phyloP scores from a whole-genome alignment of 805 yeast species.

The Candida schatavii region DNA sequence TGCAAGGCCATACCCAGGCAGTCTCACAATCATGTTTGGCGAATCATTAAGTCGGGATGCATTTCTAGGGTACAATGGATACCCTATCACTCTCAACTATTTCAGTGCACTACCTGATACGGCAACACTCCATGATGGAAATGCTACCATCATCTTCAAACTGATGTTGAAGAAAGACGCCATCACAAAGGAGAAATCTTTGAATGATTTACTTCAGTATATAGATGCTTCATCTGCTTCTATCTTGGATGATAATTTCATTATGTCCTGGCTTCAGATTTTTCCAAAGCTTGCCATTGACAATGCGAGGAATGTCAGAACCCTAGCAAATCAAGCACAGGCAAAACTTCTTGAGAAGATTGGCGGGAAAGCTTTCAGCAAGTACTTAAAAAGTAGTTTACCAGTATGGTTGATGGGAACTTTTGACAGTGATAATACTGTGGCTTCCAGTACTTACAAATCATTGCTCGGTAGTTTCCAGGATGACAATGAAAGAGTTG shows the following conservation, averaged over 20 bases:
- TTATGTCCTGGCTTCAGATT: conserved; percentile 70
- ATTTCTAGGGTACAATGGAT: conserved; percentile 32
- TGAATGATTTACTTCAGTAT: conserved; percentile 47
- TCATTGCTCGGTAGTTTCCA: conserved; percentile 56
- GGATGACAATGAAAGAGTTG: conserved; percentile 47
- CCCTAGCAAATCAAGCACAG: conserved; percentile 62
- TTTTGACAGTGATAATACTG: conserved; percentile 67
- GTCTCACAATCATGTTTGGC: conserved; percentile 4
- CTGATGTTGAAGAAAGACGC: conserved; percentile 74
- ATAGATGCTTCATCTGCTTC: conserved; percentile 19
- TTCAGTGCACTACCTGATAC: conserved; percentile 74
- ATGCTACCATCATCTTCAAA: conserved; percentile 66
- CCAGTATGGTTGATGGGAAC: conserved; percentile 73
- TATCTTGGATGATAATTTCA: conserved; percentile 44
- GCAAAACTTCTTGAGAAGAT: conserved; percentile 46
- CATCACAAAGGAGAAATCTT: conserved; percentile 81
- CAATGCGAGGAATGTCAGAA: conserved; percentile 62
- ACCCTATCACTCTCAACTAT: conserved; percentile 67
- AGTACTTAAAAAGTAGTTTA: conserved; percentile 65
- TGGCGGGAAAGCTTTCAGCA: conserved; percentile 54
- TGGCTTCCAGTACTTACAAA: conserved; percentile 47
- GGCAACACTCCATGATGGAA: conserved; percentile 34
- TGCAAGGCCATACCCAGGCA: no score
- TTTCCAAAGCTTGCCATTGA: conserved; percentile 79
- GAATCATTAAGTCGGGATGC: conserved; percentile 6